A percentile compares a stretch with the other conserved stretches of the same genome.
These are phyloP conservation scores for Taphrina communis DNA, from an alignment of 1,139 yeast genomes.

Conservation along the genomic window DNA sequence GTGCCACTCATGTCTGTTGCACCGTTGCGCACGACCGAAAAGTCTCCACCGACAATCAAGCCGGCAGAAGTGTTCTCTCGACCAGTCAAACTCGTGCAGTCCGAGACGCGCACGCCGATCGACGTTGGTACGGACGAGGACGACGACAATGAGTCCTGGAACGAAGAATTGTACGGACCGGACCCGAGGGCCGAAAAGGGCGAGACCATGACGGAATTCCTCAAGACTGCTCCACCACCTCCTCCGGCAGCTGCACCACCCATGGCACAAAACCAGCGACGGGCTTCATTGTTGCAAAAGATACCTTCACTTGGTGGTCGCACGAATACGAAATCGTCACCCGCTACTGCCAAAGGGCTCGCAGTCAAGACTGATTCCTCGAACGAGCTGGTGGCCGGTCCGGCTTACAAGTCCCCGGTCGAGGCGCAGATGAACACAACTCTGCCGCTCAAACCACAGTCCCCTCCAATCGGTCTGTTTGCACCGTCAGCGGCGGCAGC, in stretches of 20 bases:
- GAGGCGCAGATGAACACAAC: background rate
- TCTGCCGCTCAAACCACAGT: background rate
- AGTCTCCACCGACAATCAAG: background rate
- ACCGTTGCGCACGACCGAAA: background rate
- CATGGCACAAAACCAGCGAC: background rate
- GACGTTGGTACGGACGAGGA: slow-evolving; percentile 13
- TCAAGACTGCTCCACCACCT: slow-evolving; percentile 25
- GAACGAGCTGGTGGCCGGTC: slow-evolving; percentile 33
- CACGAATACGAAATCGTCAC: background rate
- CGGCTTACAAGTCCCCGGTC: slow-evolving; percentile 24
- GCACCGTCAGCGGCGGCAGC: background rate
- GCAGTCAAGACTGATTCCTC: background rate
- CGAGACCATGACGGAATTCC: slow-evolving; percentile 32
- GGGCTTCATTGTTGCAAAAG: background rate
- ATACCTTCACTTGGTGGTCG: slow-evolving; percentile 10
- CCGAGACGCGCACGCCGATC: slow-evolving; percentile 17
- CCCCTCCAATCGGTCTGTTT: background rate
- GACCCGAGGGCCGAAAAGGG: slow-evolving; percentile 2
- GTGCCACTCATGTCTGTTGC: slow-evolving; percentile 18
- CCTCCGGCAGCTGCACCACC: background rate
- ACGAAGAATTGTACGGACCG: slow-evolving; percentile 21
- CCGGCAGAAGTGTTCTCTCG: background rate
- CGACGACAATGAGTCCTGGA: slow-evolving; percentile 32
- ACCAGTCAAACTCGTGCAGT: slow-evolving; percentile 1
- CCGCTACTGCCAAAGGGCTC: background rate